phyloP scores from a whole-genome alignment of 805 yeast species.

The Metschnikowia sp. region DNA sequence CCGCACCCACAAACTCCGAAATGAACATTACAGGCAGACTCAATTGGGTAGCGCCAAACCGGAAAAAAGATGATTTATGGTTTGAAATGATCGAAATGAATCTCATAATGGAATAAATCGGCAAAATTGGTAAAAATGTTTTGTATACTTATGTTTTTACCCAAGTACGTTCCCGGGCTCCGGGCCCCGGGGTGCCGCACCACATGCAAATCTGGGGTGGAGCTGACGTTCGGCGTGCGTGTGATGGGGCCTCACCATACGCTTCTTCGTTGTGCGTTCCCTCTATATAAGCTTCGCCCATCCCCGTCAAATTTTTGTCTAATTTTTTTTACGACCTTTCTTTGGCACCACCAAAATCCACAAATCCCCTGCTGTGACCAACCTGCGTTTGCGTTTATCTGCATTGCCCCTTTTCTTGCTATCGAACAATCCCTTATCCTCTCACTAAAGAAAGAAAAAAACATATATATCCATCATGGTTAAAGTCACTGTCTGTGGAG shows the following conservation, averaged over 20 bases:
- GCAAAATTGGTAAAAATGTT: too few relatives aligned
- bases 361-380: too few relatives aligned
- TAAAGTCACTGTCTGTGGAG: conserved; percentile 85
- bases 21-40: too few relatives aligned
- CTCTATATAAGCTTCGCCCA: conserved; percentile 10
- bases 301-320: not conserved
- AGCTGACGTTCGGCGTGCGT: not conserved
- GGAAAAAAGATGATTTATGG: too few relatives aligned
- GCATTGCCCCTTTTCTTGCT: too few relatives aligned
- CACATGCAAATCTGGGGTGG: conserved; percentile 18
- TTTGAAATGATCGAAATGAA: too few relatives aligned
- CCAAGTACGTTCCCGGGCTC: conserved; percentile 1
- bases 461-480: conserved; percentile 27
- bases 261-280: conserved; percentile 8
- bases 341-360: too few relatives aligned
- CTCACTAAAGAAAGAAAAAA: not conserved
- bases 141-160: too few relatives aligned
- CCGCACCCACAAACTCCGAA: not conserved
- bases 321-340: too few relatives aligned
- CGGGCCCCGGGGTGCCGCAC: conserved; percentile 9
- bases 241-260: not conserved
- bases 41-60: too few relatives aligned
- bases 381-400: too few relatives aligned
- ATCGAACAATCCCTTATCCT: not conserved
- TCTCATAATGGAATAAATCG: too few relatives aligned